Percentiles rank a stretch among this genome's conserved stretches.
Conservation (phyloP, 2,329 filamentous ascomycete genomes). For the Aspergillus caelatus region DNA sequence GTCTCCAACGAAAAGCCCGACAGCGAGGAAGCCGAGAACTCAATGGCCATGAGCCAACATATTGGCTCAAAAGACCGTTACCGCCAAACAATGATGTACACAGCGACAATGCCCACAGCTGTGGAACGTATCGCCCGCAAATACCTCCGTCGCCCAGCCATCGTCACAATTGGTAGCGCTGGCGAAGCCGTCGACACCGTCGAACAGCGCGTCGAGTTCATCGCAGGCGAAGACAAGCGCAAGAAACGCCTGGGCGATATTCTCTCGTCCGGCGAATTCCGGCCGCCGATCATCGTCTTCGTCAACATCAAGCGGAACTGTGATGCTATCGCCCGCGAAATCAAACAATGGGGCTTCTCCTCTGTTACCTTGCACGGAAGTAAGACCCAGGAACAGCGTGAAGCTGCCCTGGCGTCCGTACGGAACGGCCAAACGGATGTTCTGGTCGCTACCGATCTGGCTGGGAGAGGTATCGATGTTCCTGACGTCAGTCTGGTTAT, state of each 20-base stretch:
- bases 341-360: conserved; percentile 90
- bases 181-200: conserved; percentile 98
- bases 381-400: conserved; percentile 97
- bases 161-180: conserved; percentile 89
- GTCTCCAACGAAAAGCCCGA: conserved; percentile 95
- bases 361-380: conserved; percentile 89
- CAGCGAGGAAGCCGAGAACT: conserved; percentile 85
- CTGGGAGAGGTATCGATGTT: conserved; percentile 96
- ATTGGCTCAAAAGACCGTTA: conserved; percentile 78
- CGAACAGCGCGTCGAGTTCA: conserved; percentile 93
- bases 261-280: conserved; percentile 76
- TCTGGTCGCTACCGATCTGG: conserved; percentile 92
- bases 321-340: conserved; percentile 89
- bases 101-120: conserved; percentile 90
- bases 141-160: conserved; percentile 89
- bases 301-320: conserved; percentile 99
- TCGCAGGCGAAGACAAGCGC: conserved; percentile 87
- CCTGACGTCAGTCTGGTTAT: conserved; percentile 90
- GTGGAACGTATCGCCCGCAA: conserved; percentile 97
- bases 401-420: conserved; percentile 84
- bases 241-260: conserved; percentile 97
- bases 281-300: conserved; percentile 94
- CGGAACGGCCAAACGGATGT: conserved; percentile 80
- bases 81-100: conserved; percentile 99
- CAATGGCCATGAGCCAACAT: conserved; percentile 79